Percentiles rank a stretch among this genome's conserved stretches.
Evolutionary conservation across 352 stramenopile genomes (phyloP).

Genomic region (Globisporangium ultimum): DNA sequence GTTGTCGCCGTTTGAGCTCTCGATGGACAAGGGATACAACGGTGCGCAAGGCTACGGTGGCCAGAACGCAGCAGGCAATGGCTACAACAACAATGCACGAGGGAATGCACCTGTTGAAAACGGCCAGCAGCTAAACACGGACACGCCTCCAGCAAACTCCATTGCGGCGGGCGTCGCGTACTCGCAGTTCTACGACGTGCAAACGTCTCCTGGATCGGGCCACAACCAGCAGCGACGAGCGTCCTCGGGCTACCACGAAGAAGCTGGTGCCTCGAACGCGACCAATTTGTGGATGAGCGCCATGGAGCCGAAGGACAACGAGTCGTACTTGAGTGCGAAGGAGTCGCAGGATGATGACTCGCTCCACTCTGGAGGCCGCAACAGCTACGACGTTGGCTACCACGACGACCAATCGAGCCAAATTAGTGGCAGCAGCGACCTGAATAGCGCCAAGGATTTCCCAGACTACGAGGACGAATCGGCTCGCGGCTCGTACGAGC

Average conservation of each 20-base stretch:
- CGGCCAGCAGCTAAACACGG: constrained; percentile 20
- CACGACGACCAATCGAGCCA: constrained; percentile 66
- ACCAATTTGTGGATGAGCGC: constrained; percentile 80
- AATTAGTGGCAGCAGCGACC: constrained; percentile 58
- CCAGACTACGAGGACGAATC: constrained; percentile 71
- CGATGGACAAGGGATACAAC: constrained; percentile 80
- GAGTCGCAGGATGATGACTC: constrained; percentile 35
- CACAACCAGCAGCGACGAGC: constrained; percentile 19
- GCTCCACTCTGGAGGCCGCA: constrained; percentile 47
- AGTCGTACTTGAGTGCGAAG: constrained; percentile 60
- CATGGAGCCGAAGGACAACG: constrained; percentile 79
- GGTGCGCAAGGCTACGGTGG: constrained; percentile 45
- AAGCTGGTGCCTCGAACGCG: constrained; percentile 22
- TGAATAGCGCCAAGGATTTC: constrained; percentile 67
- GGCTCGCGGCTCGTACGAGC: constrained; percentile 73
- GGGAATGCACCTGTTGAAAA: constrained; percentile 16
- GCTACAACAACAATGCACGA: constrained; percentile 14
- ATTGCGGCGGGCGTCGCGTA: constrained; percentile 57
- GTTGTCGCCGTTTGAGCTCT: constrained; percentile 79
- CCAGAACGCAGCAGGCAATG: constrained; percentile 19
- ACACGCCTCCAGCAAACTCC: constrained; percentile 34
- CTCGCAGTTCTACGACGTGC: constrained; percentile 73
- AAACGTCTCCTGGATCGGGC: constrained; percentile 52
- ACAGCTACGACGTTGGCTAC: constrained; percentile 54
- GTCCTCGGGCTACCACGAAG: constrained; percentile 13